Evolutionary conservation across 495 filamentous ascomycete species (phyloP).

Genomic region (Penicillium mononematosum): DNA sequence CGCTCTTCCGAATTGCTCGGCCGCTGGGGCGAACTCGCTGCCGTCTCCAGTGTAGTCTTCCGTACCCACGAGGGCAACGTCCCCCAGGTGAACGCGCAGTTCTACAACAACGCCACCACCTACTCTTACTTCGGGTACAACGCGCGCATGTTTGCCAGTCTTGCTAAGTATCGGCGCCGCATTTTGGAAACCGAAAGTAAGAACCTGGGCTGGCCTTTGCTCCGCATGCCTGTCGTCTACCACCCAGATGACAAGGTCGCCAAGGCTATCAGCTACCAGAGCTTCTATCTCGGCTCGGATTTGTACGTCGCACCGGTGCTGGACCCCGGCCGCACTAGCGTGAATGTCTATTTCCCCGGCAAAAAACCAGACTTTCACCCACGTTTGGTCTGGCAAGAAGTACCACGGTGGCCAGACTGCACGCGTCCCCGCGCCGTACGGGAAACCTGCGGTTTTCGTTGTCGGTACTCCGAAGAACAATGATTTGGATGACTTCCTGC

Average conservation of each 20-base stretch:
- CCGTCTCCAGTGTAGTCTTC: slow-evolving; percentile 25
- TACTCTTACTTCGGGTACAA: slow-evolving; percentile 27
- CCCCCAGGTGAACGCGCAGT: slow-evolving; percentile 24
- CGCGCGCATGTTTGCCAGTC: slow-evolving; percentile 27
- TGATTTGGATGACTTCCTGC: slow-evolving; percentile 21
- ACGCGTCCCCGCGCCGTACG: slow-evolving; percentile 19
- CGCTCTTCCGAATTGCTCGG: slow-evolving; percentile 26
- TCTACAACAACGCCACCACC: slow-evolving; percentile 26
- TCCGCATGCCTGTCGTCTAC: slow-evolving; percentile 29
- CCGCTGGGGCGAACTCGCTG: slow-evolving; percentile 27
- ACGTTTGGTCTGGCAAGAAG: slow-evolving; percentile 23
- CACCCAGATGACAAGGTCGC: slow-evolving; percentile 23
- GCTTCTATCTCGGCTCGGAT: slow-evolving; percentile 28
- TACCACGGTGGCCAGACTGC: slow-evolving; percentile 22
- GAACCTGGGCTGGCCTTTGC: slow-evolving; percentile 23
- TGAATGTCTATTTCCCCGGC: slow-evolving; percentile 28
- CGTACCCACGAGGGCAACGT: slow-evolving; percentile 31
- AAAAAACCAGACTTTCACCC: slow-evolving; percentile 19
- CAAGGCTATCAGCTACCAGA: slow-evolving; percentile 27
- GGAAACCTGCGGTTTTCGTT: slow-evolving; percentile 28
- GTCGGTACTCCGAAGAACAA: slow-evolving; percentile 23
- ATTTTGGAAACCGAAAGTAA: slow-evolving; percentile 30
- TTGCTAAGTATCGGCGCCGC: slow-evolving; percentile 21
- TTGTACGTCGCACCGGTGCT: slow-evolving; percentile 28
- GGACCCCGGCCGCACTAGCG: slow-evolving; percentile 18